Conservation (phyloP, 129 eudicot species). For the Escallonia rubra region DNA sequence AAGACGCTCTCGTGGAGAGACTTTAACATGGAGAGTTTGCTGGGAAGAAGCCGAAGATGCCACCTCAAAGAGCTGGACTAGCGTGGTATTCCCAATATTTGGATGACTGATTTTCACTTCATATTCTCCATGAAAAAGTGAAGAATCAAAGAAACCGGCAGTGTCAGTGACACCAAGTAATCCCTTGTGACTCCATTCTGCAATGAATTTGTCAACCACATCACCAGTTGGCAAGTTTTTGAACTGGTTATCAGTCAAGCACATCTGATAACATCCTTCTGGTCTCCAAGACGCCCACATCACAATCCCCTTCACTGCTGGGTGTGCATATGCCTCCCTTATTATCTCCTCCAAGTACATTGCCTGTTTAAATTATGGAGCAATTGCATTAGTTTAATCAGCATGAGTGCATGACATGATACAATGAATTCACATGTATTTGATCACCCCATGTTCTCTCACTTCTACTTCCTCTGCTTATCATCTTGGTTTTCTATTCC, state of each 20-base stretch:
- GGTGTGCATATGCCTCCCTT: slow-evolving; percentile 52
- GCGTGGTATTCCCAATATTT: neutral
- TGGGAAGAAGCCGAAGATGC: slow-evolving; percentile 11
- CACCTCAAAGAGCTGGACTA: neutral
- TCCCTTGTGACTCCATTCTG: neutral
- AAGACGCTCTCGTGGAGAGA: neutral
- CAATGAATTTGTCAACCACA: slow-evolving; percentile 41
- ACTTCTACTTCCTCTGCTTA: no score
- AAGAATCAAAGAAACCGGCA: slow-evolving; percentile 39
- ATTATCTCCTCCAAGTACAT: slow-evolving; percentile 35
- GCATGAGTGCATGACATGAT: no score
- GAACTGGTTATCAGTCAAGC: slow-evolving; percentile 57
- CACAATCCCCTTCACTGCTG: slow-evolving; percentile 46
- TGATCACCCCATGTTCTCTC: no score
- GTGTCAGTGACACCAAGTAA: slow-evolving; percentile 35
- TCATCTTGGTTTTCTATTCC: no score
- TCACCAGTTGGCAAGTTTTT: slow-evolving; percentile 53
- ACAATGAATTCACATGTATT: no score
- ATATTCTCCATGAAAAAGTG: slow-evolving; percentile 58
- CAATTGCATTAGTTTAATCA: no score
- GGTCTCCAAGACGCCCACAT: slow-evolving; percentile 63
- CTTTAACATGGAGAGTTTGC: slow-evolving; percentile 9
- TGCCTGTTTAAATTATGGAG: slow-evolving; percentile 24
- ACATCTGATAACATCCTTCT: slow-evolving; percentile 44
- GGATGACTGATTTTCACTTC: slow-evolving; percentile 23